phyloP scores from a whole-genome alignment of 805 yeast species.

The Wickerhamomyces strasburgensis region DNA sequence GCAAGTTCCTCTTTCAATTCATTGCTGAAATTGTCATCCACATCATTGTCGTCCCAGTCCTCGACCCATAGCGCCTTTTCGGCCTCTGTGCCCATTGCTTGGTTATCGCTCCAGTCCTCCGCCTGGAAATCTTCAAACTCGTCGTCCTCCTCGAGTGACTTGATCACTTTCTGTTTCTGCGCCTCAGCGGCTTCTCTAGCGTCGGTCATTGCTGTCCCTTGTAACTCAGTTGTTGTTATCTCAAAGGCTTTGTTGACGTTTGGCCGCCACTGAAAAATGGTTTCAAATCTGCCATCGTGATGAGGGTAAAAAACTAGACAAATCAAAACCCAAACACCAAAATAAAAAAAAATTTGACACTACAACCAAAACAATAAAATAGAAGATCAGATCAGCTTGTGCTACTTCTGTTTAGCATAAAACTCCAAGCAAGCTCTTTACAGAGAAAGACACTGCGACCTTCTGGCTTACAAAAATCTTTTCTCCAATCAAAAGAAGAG shows the following conservation, averaged over 20 bases:
- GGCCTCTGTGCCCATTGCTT: slow-evolving; percentile 46
- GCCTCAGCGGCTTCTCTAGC: slow-evolving; percentile 15
- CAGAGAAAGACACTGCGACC: slow-evolving; percentile 12
- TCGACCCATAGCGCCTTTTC: slow-evolving; percentile 84
- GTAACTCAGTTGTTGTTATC: neutral
- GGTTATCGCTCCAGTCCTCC: slow-evolving; percentile 72
- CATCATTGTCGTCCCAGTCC: slow-evolving; percentile 96
- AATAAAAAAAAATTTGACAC: neutral
- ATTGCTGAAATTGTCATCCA: slow-evolving; percentile 81
- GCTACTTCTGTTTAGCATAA: no score
- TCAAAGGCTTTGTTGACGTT: neutral
- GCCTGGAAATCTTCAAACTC: slow-evolving; percentile 96
- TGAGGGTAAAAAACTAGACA: no score
- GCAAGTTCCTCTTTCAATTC: slow-evolving; percentile 49
- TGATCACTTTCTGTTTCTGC: slow-evolving; percentile 34
- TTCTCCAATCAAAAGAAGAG: slow-evolving; percentile 22
- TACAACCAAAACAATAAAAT: neutral
- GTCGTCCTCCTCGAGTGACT: slow-evolving; percentile 89
- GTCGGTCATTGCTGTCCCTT: slow-evolving; percentile 6
- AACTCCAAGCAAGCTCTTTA: neutral
- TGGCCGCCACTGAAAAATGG: neutral
- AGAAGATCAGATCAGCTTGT: neutral
- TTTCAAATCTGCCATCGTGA: neutral
- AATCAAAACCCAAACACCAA: no score
- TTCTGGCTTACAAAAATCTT: slow-evolving; percentile 25